Conservation (phyloP, 768 basidiomycete genomes). For the Tricholoma matsutake region DNA sequence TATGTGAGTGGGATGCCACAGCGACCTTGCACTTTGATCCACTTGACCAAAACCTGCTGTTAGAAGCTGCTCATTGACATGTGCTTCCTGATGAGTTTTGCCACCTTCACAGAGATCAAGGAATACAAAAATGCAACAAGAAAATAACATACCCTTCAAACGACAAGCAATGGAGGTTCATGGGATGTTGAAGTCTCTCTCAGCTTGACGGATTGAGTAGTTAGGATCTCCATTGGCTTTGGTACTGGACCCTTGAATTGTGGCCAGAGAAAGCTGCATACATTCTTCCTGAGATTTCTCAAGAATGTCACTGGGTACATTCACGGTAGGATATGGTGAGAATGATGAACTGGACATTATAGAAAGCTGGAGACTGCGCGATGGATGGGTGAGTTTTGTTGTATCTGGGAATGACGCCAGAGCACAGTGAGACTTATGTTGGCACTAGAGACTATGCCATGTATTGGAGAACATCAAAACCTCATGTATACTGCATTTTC, state of each 20-base stretch:
- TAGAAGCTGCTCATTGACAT: neutral
- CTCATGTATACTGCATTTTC: slow-evolving; percentile 2
- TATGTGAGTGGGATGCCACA: slow-evolving; percentile 1
- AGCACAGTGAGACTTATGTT: neutral
- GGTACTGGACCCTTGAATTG: slow-evolving; percentile 1
- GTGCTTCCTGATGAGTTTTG: slow-evolving; percentile 2
- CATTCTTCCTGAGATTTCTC: no score
- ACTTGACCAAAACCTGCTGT: neutral
- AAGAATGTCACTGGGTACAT: no score
- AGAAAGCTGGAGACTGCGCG: neutral
- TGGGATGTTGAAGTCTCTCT: neutral
- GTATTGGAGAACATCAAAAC: neutral
- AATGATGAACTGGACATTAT: neutral
- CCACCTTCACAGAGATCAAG: neutral
- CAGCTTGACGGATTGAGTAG: neutral
- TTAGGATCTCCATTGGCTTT: slow-evolving; percentile 1
- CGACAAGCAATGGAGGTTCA: neutral
- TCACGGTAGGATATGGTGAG: neutral
- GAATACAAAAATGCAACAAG: neutral
- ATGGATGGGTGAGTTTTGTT: slow-evolving; percentile 1
- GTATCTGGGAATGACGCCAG: neutral
- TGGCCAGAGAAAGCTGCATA: neutral
- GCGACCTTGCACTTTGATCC: slow-evolving; percentile 5
- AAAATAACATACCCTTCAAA: slow-evolving; percentile 3
- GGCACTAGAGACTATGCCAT: neutral